phyloP scores from a whole-genome alignment of 192 early-diverging fungal genomes.

The Backusella parvicylindrica region DNA sequence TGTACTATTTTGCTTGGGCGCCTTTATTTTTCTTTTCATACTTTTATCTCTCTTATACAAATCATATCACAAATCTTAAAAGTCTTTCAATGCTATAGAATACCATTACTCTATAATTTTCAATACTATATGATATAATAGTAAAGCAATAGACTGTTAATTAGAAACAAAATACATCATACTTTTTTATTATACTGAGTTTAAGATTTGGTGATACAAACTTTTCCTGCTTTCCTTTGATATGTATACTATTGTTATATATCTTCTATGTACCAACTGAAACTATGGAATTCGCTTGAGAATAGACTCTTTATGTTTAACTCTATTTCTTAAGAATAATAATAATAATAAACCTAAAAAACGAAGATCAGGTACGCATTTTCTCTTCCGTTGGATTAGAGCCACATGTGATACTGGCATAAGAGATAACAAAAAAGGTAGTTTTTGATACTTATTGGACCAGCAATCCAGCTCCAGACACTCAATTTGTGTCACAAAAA shows the following conservation, averaged over 20 bases:
- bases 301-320: neutral
- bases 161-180: neutral
- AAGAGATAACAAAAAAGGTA: conserved; percentile 7
- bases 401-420: conserved; percentile 10
- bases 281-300: neutral
- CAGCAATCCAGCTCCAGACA: conserved; percentile 15
- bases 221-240: neutral
- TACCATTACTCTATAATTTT: no score
- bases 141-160: neutral
- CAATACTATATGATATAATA: neutral
- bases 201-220: neutral
- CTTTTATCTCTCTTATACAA: neutral
- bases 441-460: neutral
- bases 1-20: neutral
- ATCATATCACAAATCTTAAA: no score
- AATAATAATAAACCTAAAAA: neutral
- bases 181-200: neutral
- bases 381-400: neutral
- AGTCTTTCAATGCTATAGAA: no score
- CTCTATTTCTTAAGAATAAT: neutral
- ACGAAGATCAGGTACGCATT: neutral
- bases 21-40: neutral
- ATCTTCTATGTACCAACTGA: neutral
- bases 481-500: neutral
- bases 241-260: neutral